These are phyloP conservation scores for Yarrowia bubula DNA, from an alignment of 805 yeast species.

Conservation along the genomic window DNA sequence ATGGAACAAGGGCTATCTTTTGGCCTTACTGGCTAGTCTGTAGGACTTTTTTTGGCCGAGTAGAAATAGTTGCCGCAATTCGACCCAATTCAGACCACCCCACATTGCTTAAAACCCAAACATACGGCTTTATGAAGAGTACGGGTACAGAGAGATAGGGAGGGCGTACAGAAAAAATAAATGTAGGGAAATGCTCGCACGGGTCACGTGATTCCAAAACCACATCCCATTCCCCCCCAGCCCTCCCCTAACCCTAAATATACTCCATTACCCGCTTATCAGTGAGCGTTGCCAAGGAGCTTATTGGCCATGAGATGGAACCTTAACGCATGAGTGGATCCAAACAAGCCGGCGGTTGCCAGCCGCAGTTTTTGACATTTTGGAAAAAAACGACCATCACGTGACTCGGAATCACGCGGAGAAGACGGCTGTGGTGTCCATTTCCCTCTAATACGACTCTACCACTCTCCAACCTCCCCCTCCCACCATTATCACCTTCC, in stretches of 20 bases:
- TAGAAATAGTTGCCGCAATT: not conserved
- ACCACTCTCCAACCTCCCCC: not conserved
- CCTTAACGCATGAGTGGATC: not conserved
- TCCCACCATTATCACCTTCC: not conserved
- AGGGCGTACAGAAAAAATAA: too few relatives aligned
- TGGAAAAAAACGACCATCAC: not conserved
- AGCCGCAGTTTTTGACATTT: not conserved
- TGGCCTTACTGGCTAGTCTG: not conserved
- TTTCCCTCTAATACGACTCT: not conserved
- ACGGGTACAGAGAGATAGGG: too few relatives aligned
- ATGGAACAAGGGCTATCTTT: too few relatives aligned
- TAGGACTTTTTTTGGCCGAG: not conserved
- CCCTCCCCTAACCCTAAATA: not conserved
- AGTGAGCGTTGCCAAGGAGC: not conserved
- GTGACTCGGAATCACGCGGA: not conserved
- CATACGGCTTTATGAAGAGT: not conserved
- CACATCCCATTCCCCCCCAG: too few relatives aligned
- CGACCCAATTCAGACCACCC: not conserved
- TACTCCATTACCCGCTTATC: not conserved
- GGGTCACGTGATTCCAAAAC: too few relatives aligned
- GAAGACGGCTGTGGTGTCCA: too few relatives aligned
- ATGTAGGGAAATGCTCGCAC: not conserved
- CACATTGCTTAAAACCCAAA: not conserved
- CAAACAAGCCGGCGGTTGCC: too few relatives aligned
- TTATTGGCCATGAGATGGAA: conserved; percentile 17